Conservation (phyloP, 2,329 filamentous ascomycete genomes). For the Onygenales sp. region DNA sequence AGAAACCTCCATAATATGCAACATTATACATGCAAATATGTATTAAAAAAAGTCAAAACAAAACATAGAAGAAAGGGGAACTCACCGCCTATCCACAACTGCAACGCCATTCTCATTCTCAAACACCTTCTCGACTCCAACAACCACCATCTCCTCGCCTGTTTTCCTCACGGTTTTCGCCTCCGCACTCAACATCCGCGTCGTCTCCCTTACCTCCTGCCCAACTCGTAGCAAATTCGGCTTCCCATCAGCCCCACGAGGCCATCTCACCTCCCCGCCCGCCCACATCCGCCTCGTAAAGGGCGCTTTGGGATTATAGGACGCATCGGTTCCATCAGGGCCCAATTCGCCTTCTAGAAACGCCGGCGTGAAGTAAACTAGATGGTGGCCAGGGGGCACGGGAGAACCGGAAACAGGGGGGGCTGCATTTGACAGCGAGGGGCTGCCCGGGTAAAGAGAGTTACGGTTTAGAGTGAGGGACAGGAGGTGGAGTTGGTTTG, state of each 20-base stretch:
- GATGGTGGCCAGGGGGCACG: slow-evolving; percentile 51
- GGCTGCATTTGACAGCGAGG: slow-evolving; percentile 15
- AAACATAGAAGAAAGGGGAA: neutral
- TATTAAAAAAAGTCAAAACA: neutral
- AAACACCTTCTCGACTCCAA: slow-evolving; percentile 54
- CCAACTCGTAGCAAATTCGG: slow-evolving; percentile 42
- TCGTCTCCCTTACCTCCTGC: slow-evolving; percentile 48
- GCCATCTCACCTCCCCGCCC: slow-evolving; percentile 50
- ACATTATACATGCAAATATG: neutral
- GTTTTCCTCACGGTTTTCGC: slow-evolving; percentile 46
- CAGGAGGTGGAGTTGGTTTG: slow-evolving; percentile 55
- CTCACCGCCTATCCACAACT: slow-evolving; percentile 46
- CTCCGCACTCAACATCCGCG: slow-evolving; percentile 44
- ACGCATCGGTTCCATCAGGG: slow-evolving; percentile 50
- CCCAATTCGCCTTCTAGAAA: slow-evolving; percentile 48
- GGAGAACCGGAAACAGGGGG: slow-evolving; percentile 38
- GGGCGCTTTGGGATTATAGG: slow-evolving; percentile 50
- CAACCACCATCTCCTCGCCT: slow-evolving; percentile 54
- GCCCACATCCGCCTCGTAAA: slow-evolving; percentile 62
- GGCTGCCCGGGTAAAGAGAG: slow-evolving; percentile 29
- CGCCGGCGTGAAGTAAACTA: slow-evolving; percentile 54
- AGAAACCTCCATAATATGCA: slow-evolving; percentile 9
- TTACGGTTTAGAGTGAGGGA: slow-evolving; percentile 48
- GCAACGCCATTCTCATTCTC: slow-evolving; percentile 42
- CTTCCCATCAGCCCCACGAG: slow-evolving; percentile 22